phyloP scores from a whole-genome alignment of 1,139 yeast species.

The Geotrichum candidum region DNA sequence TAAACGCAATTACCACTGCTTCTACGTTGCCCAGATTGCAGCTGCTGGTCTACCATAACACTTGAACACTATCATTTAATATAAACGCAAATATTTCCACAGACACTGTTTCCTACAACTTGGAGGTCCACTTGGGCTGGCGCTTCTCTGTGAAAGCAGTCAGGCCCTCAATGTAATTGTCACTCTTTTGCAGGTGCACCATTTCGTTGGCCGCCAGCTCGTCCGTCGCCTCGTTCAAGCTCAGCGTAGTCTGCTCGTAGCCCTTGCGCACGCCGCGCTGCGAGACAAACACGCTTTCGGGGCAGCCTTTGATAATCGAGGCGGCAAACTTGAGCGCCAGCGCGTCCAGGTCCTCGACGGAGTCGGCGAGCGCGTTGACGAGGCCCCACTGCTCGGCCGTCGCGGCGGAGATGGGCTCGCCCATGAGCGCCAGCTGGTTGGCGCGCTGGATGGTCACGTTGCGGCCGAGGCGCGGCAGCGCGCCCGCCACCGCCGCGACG shows the following conservation, averaged over 20 bases:
- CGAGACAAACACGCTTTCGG: constrained; percentile 30
- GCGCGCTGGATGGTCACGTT: constrained; percentile 30
- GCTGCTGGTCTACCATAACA: too few species aligned
- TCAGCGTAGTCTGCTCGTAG: constrained; percentile 24
- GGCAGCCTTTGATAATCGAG: constrained; percentile 27
- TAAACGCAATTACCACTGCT: too few species aligned
- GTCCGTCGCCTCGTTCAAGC: constrained; percentile 6
- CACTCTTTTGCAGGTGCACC: constrained; percentile 3
- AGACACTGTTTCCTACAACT: neutral
- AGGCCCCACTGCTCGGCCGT: constrained; percentile 31
- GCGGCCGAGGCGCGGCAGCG: constrained; percentile 31
- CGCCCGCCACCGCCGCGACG: constrained; percentile 33
- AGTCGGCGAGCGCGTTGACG: constrained; percentile 27
- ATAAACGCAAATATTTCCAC: neutral
- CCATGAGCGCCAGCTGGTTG: constrained; percentile 30
- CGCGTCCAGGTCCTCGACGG: constrained; percentile 25
- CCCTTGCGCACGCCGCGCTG: constrained; percentile 29
- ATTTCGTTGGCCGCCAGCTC: neutral
- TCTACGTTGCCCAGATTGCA: too few species aligned
- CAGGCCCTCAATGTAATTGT: constrained; percentile 18
- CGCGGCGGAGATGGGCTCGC: constrained; percentile 30
- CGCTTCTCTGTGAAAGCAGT: constrained; percentile 29
- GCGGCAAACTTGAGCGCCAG: constrained; percentile 29
- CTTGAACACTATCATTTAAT: too few species aligned
- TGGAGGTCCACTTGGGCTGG: constrained; percentile 26